These are phyloP conservation scores for Cyberlindnera sargentensis DNA, from an alignment of 805 yeast genomes.

Conservation along the genomic window DNA sequence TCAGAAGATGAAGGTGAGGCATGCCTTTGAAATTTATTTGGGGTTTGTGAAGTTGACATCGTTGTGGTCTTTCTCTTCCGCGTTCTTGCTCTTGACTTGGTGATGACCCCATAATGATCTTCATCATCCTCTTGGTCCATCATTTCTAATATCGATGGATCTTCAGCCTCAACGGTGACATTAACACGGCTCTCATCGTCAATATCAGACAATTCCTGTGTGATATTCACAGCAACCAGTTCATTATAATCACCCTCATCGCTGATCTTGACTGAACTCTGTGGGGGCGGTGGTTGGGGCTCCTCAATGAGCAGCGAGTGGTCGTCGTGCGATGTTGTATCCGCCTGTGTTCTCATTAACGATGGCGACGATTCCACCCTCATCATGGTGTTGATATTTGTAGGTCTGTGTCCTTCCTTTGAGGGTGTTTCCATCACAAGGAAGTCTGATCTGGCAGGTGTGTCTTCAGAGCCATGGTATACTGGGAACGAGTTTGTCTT, in stretches of 20 bases:
- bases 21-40: not conserved
- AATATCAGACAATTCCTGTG: slow-evolving; percentile 24
- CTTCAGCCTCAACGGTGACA: slow-evolving; percentile 9
- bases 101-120: not conserved
- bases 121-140: slow-evolving; percentile 1
- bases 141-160: not conserved
- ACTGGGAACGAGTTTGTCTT: not conserved
- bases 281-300: not conserved
- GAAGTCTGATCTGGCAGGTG: slow-evolving; percentile 2
- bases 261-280: not conserved
- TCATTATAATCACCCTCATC: not conserved
- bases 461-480: not conserved
- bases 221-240: slow-evolving; percentile 13
- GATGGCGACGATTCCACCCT: not conserved
- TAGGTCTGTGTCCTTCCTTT: not conserved
- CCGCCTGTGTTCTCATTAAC: not conserved
- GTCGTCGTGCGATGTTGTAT: not conserved
- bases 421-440: slow-evolving; percentile 7
- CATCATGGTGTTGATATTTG: not conserved
- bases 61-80: slow-evolving; percentile 1
- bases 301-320: not conserved
- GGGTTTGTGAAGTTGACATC: not conserved
- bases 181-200: slow-evolving; percentile 21
- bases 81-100: slow-evolving; percentile 2
- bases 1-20: slow-evolving; percentile 1